Base-by-base conservation (phyloP, 805 yeast species). In the Nakazawaea ambrosiae region DNA sequence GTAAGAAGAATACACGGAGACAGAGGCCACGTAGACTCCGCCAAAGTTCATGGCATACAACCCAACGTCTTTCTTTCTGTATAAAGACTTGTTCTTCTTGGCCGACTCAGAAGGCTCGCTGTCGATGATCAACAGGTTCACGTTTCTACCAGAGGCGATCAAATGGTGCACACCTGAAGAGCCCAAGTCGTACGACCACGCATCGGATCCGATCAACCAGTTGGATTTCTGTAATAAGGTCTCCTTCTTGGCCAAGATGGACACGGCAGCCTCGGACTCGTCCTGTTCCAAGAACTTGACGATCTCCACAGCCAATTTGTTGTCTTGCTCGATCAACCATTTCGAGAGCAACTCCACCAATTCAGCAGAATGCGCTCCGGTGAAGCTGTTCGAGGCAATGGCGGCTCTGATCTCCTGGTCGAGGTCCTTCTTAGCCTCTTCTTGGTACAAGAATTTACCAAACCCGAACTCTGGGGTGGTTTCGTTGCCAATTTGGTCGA, bases 151-250 rank as follows among this genome's bases (percentile, higher is more conserved):
- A 0, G 89, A 78, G 20, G 88, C 62, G 31, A 90, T 65, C 4
- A 87, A 80, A 49, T 81, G 81, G 57, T 90, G 97, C 36, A 90
- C 80, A 55, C 97, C 96, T 5, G 96, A 82, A 44, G 83, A 68
- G 30, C 97, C 97, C 49, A 86, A 65, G 62, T 90, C 97, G 55
- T 81, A 88, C 16, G 96, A 74, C 97, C 97, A 90, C 23, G 92
- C 77, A 57, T 90, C 97, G 15, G 96, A 87, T 23, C 97, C 96
- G 40, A 90, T 67, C 42, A 90, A 67, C 97, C 97, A 90, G 37
- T 73, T 66, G 10, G 82, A 66, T 35, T 66, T 65, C 39, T 67
- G 55, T 20, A 50, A 46, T 47, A 84, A 73, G 40, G 57, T 62
- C 6, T 70, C 67, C 40, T 66, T 59, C 30, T 66, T 55, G 3